Percentiles rank a stretch among this genome's conserved stretches.
phyloP scores from a whole-genome alignment of 108 stramenopile species.

The Nannochloropsis salina region DNA sequence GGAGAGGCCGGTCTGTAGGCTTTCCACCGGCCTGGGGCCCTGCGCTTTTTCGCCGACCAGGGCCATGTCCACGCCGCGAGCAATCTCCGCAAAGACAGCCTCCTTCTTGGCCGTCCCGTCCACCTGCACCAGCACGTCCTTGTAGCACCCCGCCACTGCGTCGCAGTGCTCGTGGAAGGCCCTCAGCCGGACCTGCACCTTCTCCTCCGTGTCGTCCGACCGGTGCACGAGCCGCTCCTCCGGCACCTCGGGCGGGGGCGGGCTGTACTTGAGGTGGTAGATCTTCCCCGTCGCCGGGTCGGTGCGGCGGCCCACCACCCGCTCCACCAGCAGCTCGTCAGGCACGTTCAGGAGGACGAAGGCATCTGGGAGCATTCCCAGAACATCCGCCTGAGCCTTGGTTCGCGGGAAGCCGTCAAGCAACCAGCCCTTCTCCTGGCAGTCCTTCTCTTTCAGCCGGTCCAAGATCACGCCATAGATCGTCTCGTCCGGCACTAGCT shows the following conservation, averaged over 20 bases:
- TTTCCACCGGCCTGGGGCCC: background rate
- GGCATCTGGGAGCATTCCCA: slow-evolving; percentile 70
- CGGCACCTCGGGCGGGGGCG: slow-evolving; percentile 70
- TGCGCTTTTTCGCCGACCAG: background rate
- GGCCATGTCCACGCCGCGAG: background rate
- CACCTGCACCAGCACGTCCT: slow-evolving; percentile 18
- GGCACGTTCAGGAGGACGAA: slow-evolving; percentile 90
- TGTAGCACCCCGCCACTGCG: slow-evolving; percentile 7
- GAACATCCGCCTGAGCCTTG: slow-evolving; percentile 57
- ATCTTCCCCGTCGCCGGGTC: slow-evolving; percentile 90
- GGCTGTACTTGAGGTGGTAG: slow-evolving; percentile 87
- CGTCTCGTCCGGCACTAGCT: slow-evolving; percentile 89
- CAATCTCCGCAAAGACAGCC: background rate
- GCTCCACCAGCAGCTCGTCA: slow-evolving; percentile 80
- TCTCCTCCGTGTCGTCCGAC: slow-evolving; percentile 89
- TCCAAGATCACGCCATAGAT: slow-evolving; percentile 81
- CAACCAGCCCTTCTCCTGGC: slow-evolving; percentile 78
- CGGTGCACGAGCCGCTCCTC: slow-evolving; percentile 67
- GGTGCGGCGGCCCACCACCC: slow-evolving; percentile 86
- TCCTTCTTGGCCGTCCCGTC: slow-evolving; percentile 31
- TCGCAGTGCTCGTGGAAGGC: background rate
- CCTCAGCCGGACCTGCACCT: background rate
- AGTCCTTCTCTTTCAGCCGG: slow-evolving; percentile 71
- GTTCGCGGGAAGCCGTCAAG: slow-evolving; percentile 97
- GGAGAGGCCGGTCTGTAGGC: background rate